Base-by-base conservation (phyloP, 164 flowering plant species). In the Echeveria elegans region DNA sequence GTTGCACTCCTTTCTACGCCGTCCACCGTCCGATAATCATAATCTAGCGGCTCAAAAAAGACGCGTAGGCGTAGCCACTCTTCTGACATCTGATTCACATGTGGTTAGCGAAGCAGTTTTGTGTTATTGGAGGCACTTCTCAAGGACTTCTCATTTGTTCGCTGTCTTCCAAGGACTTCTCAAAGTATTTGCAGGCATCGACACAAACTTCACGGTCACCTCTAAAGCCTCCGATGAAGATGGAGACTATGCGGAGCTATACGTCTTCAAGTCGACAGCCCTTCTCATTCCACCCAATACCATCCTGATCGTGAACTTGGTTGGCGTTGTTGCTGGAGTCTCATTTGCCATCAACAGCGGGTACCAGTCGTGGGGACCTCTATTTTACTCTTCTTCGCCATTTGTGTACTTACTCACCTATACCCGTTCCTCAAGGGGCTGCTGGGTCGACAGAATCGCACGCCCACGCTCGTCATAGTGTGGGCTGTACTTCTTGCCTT, bases 61-160 rank as follows among this genome's bases (percentile, higher is more conserved):
- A n/a, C n/a, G n/a, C n/a, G n/a, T n/a, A n/a, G n/a, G n/a, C n/a
- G n/a, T n/a, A n/a, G n/a, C n/a, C n/a, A n/a, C n/a, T n/a, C n/a
- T n/a, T n/a, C n/a, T n/a, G n/a, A n/a, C n/a, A n/a, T n/a, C n/a
- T n/a, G n/a, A n/a, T n/a, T n/a, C n/a, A n/a, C n/a, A n/a, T n/a
- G n/a, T n/a, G n/a, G n/a, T n/a, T n/a, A n/a, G n/a, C n/a, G n/a
- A n/a, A 93, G 66, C 98, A 90, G 73, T 93, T 93, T 72, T 93
- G 98, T 97, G 97, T 93, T 77, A 93, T 93, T 69, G 98, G 98
- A 65, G 98, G 97, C 29, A 87, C 94, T 31, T 93, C 98, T n/a
- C n/a, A n/a, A 15, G 96, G n/a, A n/a, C n/a, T n/a, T n/a, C 98
- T 15, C 98, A 93, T 77, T 86, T 93, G 1, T 88, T 93, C 75